These are phyloP conservation scores for Suillus discolor DNA, from an alignment of 768 basidiomycete genomes.

Conservation along the genomic window DNA sequence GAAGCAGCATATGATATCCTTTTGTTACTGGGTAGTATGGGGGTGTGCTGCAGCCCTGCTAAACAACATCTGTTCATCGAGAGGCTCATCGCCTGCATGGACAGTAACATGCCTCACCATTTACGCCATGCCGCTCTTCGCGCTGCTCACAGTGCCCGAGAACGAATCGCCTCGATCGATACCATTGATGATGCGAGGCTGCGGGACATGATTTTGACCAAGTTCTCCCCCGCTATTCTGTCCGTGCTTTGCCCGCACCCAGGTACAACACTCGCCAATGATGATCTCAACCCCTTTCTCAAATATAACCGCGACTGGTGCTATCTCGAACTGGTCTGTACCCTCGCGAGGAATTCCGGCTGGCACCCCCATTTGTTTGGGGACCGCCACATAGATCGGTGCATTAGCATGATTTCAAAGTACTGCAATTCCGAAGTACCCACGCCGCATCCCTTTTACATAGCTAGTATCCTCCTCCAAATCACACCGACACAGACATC, in stretches of 20 bases:
- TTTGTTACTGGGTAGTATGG: background rate
- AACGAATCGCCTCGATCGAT: background rate
- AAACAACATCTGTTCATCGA: background rate
- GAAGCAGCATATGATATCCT: background rate
- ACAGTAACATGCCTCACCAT: background rate
- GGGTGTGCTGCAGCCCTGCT: background rate
- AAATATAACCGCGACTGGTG: background rate
- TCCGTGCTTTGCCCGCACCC: background rate
- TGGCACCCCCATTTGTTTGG: background rate
- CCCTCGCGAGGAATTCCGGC: background rate
- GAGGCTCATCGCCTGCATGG: background rate
- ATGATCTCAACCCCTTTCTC: background rate
- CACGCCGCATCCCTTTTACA: background rate
- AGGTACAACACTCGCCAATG: background rate
- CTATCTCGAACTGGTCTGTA: background rate
- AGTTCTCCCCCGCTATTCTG: background rate
- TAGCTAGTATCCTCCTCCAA: background rate
- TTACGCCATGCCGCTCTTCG: background rate
- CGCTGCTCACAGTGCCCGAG: background rate
- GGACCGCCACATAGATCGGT: background rate
- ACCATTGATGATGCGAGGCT: background rate
- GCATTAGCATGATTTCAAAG: background rate
- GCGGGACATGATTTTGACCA: background rate
- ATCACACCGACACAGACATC: background rate
- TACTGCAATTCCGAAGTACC: background rate